Evolutionary conservation across 345 rosid species (phyloP).

Genomic region (Eucalyptus globulus): DNA sequence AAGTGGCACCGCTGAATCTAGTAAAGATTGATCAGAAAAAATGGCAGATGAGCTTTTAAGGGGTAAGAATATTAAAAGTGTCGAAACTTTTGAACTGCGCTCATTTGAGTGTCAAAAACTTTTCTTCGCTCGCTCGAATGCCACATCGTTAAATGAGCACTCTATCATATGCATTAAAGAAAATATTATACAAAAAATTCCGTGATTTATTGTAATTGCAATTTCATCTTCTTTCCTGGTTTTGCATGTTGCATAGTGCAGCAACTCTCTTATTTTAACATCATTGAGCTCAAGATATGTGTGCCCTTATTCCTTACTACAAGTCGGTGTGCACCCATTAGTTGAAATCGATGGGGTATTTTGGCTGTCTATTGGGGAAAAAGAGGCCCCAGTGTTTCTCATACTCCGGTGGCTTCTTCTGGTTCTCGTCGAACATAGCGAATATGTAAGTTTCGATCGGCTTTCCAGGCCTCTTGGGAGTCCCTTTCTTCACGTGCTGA

Average conservation of each 20-base stretch:
- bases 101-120: too few species aligned
- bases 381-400: slow-evolving; percentile 55
- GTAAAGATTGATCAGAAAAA: background rate
- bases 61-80: too few species aligned
- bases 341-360: slow-evolving; percentile 28
- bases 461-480: slow-evolving; percentile 33
- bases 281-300: background rate
- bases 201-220: background rate
- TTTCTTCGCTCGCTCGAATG: background rate
- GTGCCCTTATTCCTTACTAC: background rate
- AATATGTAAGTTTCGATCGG: slow-evolving; percentile 49
- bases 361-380: slow-evolving; percentile 24
- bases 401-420: slow-evolving; percentile 27
- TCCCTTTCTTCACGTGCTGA: slow-evolving; percentile 32
- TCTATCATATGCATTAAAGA: background rate
- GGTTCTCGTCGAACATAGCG: slow-evolving; percentile 46
- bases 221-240: background rate
- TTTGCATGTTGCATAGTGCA: background rate
- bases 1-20: background rate
- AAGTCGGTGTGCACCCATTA: background rate
- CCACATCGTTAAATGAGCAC: background rate
- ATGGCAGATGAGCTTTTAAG: background rate
- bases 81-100: rapidly evolving
- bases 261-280: background rate
- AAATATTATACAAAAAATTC: background rate